Percentiles rank a stretch among this genome's conserved stretches.
These are phyloP conservation scores for Podospora pseudopauciseta DNA, from an alignment of 495 filamentous ascomycete species.

Conservation along the genomic window DNA sequence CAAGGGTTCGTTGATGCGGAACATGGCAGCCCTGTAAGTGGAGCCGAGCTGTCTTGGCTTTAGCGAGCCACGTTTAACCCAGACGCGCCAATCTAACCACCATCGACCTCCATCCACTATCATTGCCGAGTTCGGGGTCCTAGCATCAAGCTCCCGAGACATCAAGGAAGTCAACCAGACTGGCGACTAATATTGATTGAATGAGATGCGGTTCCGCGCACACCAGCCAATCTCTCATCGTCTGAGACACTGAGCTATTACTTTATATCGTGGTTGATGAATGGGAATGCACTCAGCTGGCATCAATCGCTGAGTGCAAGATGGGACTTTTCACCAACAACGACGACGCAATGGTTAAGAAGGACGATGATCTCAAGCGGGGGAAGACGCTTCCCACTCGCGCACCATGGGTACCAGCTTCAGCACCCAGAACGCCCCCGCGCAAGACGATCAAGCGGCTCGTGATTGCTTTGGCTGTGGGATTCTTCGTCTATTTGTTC, in stretches of 20 bases:
- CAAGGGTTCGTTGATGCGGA: background rate
- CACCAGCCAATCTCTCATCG: background rate
- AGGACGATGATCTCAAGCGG: constrained; percentile 49
- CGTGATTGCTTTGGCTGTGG: constrained; percentile 30
- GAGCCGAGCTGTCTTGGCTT: background rate
- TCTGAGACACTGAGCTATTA: background rate
- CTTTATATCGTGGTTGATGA: background rate
- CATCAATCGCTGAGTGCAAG: constrained; percentile 10
- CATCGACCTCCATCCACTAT: background rate
- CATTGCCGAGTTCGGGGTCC: background rate
- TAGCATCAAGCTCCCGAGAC: background rate
- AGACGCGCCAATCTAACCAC: background rate
- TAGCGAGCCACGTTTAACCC: background rate
- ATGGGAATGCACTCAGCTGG: background rate
- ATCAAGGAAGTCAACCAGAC: background rate
- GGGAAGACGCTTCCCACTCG: constrained; percentile 25
- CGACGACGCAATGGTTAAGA: constrained; percentile 47
- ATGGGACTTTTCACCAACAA: constrained; percentile 44
- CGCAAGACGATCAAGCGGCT: constrained; percentile 41
- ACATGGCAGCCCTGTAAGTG: background rate
- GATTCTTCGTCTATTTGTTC: constrained; percentile 40
- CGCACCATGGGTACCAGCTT: constrained; percentile 31
- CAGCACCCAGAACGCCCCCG: constrained; percentile 24
- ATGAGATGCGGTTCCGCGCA: constrained; percentile 10
- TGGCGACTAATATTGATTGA: background rate